A percentile compares a stretch with the other conserved stretches of the same genome.
Conservation (phyloP, 2,329 filamentous ascomycete genomes). For the Alternaria gansuensis region DNA sequence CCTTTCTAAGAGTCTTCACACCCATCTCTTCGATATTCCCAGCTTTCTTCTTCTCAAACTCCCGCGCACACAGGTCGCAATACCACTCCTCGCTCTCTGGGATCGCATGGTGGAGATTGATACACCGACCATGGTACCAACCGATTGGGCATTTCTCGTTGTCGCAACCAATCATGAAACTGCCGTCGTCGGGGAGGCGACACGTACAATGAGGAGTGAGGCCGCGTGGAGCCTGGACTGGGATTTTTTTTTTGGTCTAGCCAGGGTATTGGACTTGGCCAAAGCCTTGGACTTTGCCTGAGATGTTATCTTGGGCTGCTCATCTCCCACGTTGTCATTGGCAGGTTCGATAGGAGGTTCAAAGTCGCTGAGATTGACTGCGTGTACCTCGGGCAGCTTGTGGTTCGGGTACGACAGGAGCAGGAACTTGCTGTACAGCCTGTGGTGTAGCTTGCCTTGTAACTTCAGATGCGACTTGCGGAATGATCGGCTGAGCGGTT, state of each 20-base stretch:
- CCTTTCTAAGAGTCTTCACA: background rate
- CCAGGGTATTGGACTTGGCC: background rate
- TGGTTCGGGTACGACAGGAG: background rate
- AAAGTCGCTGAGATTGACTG: background rate
- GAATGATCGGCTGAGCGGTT: background rate
- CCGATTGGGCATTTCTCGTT: slow-evolving; percentile 9
- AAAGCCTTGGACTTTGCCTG: background rate
- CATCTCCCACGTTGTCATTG: background rate
- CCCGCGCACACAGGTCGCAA: slow-evolving; percentile 8
- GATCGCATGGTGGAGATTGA: slow-evolving; percentile 1
- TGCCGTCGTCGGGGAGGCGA: slow-evolving; percentile 11
- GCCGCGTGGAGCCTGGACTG: background rate
- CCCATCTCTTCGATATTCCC: too few relatives aligned
- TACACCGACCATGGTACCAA: slow-evolving; percentile 20
- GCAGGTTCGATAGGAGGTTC: background rate
- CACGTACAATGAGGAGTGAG: slow-evolving; percentile 11
- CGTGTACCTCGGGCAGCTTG: background rate
- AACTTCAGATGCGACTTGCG: background rate
- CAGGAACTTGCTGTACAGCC: background rate
- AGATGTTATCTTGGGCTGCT: background rate
- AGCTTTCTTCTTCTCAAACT: background rate
- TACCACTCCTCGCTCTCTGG: slow-evolving; percentile 8
- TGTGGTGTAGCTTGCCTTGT: background rate
- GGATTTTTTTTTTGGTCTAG: background rate
- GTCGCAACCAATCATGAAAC: slow-evolving; percentile 19